Conservation (phyloP, 1,284 basidiomycete genomes). For the Pterulicium gracile region DNA sequence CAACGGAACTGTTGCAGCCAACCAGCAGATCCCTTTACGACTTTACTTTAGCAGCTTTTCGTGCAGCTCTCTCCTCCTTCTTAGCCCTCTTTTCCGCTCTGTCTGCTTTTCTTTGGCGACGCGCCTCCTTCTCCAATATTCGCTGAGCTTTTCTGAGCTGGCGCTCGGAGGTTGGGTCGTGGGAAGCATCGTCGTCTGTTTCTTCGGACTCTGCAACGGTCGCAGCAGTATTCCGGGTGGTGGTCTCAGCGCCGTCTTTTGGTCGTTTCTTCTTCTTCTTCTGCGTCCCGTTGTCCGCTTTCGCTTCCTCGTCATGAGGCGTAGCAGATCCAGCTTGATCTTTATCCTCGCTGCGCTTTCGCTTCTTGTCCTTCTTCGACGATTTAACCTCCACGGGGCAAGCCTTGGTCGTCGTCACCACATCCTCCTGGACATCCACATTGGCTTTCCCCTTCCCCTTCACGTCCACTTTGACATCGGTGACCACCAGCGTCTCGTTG, state of each 20-base stretch:
- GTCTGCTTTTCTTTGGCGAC: neutral
- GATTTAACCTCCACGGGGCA: neutral
- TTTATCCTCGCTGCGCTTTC: neutral
- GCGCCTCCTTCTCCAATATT: neutral
- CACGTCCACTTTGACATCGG: neutral
- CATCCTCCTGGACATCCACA: too few relatives aligned
- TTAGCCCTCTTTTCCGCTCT: too few relatives aligned
- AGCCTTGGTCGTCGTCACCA: too few relatives aligned
- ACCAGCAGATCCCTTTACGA: too few relatives aligned
- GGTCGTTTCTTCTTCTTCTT: slow-evolving; percentile 11
- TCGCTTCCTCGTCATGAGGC: neutral
- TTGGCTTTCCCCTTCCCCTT: neutral
- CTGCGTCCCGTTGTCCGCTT: neutral
- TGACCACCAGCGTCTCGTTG: neutral
- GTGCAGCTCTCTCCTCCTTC: too few relatives aligned
- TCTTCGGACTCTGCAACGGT: too few relatives aligned
- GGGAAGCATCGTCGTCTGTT: too few relatives aligned
- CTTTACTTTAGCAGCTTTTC: too few relatives aligned
- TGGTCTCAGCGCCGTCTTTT: slow-evolving; percentile 3
- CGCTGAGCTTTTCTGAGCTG: neutral
- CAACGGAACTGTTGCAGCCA: too few relatives aligned
- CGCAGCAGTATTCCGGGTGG: neutral
- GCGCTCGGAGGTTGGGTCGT: too few relatives aligned
- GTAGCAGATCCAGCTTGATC: neutral
- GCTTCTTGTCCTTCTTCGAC: neutral